Evolutionary conservation across 78 protist species (phyloP).

Genomic region (Dictyostelium capitatum): DNA sequence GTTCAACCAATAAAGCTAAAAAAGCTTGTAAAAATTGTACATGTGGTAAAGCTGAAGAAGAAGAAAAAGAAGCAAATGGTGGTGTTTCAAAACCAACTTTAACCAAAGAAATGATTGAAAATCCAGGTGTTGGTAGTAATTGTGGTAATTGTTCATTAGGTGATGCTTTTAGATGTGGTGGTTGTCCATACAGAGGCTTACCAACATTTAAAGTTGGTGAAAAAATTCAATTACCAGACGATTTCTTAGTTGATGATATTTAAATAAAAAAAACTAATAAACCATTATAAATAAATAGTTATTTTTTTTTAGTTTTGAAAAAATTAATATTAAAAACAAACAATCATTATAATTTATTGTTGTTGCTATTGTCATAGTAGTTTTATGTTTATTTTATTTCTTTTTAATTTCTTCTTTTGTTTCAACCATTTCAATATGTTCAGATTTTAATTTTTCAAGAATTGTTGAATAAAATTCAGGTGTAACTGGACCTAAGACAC

Average conservation of each 20-base stretch:
- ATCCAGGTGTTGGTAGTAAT: conserved; percentile 73
- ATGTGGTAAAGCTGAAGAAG: conserved; percentile 80
- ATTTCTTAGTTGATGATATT: conserved; percentile 73
- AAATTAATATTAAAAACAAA: not conserved
- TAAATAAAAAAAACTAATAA: conserved; percentile 18
- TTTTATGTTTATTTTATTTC: not conserved
- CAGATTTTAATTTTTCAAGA: conserved; percentile 59
- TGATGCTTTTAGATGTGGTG: conserved; percentile 89
- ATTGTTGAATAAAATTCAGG: conserved; percentile 78
- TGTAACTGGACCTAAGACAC: conserved; percentile 80
- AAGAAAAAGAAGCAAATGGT: not conserved
- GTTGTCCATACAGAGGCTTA: conserved; percentile 88
- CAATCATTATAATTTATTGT: not conserved
- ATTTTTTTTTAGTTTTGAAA: not conserved
- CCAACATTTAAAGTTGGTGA: conserved; percentile 90
- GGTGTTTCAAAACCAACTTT: conserved; percentile 54
- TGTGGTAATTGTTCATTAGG: conserved; percentile 86
- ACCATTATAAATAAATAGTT: too few species aligned
- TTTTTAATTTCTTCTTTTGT: conserved; percentile 12
- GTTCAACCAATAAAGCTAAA: conserved; percentile 58
- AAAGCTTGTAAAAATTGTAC: conserved; percentile 87
- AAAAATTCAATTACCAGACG: conserved; percentile 80
- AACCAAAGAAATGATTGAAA: conserved; percentile 80
- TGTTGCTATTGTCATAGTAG: not conserved
- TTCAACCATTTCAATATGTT: conserved; percentile 78